phyloP scores from a whole-genome alignment of 768 basidiomycete genomes.

The Auriscalpium orientale region DNA sequence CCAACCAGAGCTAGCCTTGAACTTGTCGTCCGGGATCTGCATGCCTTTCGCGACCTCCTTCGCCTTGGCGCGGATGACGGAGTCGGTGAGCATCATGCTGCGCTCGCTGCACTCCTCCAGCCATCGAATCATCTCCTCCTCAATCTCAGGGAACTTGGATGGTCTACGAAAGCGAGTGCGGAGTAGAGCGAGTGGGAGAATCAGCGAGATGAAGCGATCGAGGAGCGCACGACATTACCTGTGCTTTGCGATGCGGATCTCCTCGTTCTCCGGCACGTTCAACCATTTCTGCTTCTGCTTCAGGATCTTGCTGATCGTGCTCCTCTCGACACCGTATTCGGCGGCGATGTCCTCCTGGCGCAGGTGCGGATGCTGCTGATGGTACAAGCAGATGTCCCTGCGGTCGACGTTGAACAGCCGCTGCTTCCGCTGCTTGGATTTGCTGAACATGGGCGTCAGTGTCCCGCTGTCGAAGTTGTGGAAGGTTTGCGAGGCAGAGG shows the following conservation, averaged over 20 bases:
- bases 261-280: conserved; percentile 52
- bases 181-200: conserved; percentile 3
- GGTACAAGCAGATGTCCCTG: conserved; percentile 65
- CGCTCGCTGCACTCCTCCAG: conserved; percentile 46
- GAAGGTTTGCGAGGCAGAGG: conserved; percentile 29
- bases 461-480: neutral
- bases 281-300: conserved; percentile 83
- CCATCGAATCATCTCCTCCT: conserved; percentile 54
- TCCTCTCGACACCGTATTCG: conserved; percentile 74
- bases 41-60: conserved; percentile 53
- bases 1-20: conserved; percentile 92
- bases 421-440: conserved; percentile 55
- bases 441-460: conserved; percentile 5
- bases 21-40: conserved; percentile 57
- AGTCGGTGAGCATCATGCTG: conserved; percentile 53
- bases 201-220: neutral
- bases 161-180: conserved; percentile 36
- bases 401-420: conserved; percentile 71
- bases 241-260: conserved; percentile 57
- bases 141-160: conserved; percentile 76
- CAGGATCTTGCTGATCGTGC: conserved; percentile 90
- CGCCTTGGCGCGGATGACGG: conserved; percentile 56
- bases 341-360: conserved; percentile 83
- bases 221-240: conserved; percentile 34
- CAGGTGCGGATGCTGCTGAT: conserved; percentile 52